Evolutionary conservation across 176 grass and related monocot genomes (phyloP).

Genomic region (Eleusine indica): DNA sequence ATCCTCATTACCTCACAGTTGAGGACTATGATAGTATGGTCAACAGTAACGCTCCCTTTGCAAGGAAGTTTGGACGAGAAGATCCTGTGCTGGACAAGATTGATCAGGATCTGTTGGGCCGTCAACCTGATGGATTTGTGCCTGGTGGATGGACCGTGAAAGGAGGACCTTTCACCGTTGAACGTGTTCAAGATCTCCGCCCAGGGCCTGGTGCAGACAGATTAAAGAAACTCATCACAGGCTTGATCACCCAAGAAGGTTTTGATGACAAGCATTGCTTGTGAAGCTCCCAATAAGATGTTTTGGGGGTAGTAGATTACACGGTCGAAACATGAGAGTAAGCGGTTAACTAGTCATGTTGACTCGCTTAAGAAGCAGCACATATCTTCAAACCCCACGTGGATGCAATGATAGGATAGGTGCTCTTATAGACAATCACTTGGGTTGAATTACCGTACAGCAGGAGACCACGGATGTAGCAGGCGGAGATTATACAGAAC

Average conservation of each 20-base stretch:
- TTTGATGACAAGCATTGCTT: constrained; percentile 85
- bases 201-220: constrained; percentile 67
- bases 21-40: constrained; percentile 72
- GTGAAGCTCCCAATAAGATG: constrained; percentile 49
- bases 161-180: constrained; percentile 50
- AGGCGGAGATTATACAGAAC: constrained; percentile 63
- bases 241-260: constrained; percentile 73
- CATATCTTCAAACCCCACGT: constrained; percentile 18
- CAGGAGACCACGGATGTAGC: constrained; percentile 50
- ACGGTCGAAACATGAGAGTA: constrained; percentile 19
- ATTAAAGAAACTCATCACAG: constrained; percentile 71
- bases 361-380: constrained; percentile 47
- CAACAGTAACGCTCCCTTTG: constrained; percentile 83
- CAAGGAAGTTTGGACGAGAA: constrained; percentile 81
- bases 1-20: constrained; percentile 81
- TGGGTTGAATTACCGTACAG: constrained; percentile 62
- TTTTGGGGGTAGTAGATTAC: constrained; percentile 44
- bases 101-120: constrained; percentile 72
- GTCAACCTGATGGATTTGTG: constrained; percentile 59
- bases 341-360: constrained; percentile 44
- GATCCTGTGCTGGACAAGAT: constrained; percentile 92
- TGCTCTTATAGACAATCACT: constrained; percentile 47
- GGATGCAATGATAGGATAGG: constrained; percentile 44
- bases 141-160: constrained; percentile 72
- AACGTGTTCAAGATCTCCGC: constrained; percentile 60